Conservation (phyloP, 2,329 filamentous ascomycete species). For the Cryphonectria radicalis region DNA sequence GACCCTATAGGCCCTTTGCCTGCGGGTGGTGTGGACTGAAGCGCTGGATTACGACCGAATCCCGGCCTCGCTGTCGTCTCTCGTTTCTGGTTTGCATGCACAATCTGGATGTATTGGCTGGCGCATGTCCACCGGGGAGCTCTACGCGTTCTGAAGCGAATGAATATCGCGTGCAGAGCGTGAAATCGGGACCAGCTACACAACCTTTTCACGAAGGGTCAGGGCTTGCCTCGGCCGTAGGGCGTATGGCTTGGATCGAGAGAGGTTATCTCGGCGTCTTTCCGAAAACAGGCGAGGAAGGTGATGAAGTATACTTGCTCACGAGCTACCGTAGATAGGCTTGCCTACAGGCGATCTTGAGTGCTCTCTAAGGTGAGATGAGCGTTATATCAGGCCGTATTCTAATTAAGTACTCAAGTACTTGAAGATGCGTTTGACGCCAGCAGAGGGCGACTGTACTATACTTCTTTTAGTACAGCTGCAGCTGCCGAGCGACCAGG, state of each 20-base stretch:
- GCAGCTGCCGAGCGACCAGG: slow-evolving; percentile 1
- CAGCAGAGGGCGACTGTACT: not conserved
- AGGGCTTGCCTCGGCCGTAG: not conserved
- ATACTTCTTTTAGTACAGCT: not conserved
- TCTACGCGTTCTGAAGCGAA: not conserved
- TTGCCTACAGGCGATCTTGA: not conserved
- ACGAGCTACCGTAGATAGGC: not conserved
- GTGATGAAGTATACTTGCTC: not conserved
- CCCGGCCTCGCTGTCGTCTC: not conserved
- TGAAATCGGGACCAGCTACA: not conserved
- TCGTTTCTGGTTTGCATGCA: not conserved
- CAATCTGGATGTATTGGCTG: not conserved
- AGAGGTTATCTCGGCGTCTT: not conserved
- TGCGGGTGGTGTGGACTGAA: not conserved
- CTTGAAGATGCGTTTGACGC: not conserved
- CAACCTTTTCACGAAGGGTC: no score
- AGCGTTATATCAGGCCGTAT: no score
- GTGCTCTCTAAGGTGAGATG: not conserved
- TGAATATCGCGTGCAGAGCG: not conserved
- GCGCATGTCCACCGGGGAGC: not conserved
- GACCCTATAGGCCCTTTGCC: accelerated
- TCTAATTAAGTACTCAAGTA: not conserved
- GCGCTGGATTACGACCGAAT: not conserved
- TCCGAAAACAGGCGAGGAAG: not conserved
- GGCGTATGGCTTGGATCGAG: not conserved